Evolutionary conservation across 108 stramenopile species (phyloP), one percentile per base, ranked within the genome.

Genomic region (Chaetoceros muelleri): DNA sequence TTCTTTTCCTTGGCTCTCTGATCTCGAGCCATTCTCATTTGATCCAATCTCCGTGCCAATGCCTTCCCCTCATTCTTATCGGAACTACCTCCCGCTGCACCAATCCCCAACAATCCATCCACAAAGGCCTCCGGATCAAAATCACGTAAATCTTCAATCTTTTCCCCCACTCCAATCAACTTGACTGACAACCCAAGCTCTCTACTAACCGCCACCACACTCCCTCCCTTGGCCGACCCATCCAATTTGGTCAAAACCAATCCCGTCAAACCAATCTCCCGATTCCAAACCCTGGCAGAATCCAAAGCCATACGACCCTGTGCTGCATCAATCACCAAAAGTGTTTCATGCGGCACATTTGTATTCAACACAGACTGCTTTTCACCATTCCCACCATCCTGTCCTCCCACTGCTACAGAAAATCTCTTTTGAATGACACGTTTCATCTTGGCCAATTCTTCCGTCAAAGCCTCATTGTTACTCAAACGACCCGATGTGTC

Each of bases 161-260:
- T 80, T 70, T 97, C 96, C 44, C 96, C 96, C 22, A 97, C 94
- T 24, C 96, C 96, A 27, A 97, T 81, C 23, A 97, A 72, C 67
- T 97, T 97, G n/a, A 97, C 94, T 17, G 96, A 94, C 26, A 97
- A 75, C 55, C 80, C 72, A 30, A 97, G 72, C 52, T 97, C 96
- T 44, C 84, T 69, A 50, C 80, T 89, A 16, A 95, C 76, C 10
- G 90, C 85, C 20, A 95, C 91, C 5, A 95, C 91, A 66, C 90
- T 91, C 7, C 96, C 96, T 29, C 93, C 96, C 34, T 86, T 71
- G 16, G 96, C 93, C 60, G 85, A 90, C 3, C 94, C 94, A 76
- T 95, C 96, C 44, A 97, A 58, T 48, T 97, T 97, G 5, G 96
- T 97, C 48, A 97, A 70, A 34, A 93, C 83, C 58, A 97, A 72